Conservation (phyloP, 352 stramenopile species). For the Pythium plurisporium region DNA sequence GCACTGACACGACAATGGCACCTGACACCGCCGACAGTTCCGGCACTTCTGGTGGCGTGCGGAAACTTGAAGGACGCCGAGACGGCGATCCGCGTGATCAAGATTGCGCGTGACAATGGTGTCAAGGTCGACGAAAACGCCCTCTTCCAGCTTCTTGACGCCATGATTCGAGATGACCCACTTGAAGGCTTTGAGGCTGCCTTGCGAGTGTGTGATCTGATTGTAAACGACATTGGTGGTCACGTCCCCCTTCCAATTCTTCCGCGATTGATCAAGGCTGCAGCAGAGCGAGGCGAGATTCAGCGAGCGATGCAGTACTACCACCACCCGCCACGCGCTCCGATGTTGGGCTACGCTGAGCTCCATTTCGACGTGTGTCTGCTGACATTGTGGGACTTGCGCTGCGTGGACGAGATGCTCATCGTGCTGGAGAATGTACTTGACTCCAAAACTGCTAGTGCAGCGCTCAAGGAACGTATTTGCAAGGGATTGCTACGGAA, state of each 20-base stretch:
- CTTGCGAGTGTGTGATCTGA: slow-evolving; percentile 49
- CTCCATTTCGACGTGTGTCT: slow-evolving; percentile 68
- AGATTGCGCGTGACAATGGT: slow-evolving; percentile 5
- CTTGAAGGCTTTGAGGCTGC: slow-evolving; percentile 43
- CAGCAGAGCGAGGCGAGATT: slow-evolving; percentile 45
- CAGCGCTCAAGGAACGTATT: slow-evolving; percentile 44
- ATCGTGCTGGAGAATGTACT: slow-evolving; percentile 52
- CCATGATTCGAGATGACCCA: slow-evolving; percentile 49
- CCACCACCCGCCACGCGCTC: slow-evolving; percentile 28
- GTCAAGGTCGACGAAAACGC: slow-evolving; percentile 14
- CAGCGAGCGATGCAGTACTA: slow-evolving; percentile 68
- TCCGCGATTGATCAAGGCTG: slow-evolving; percentile 53
- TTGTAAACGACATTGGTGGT: slow-evolving; percentile 32
- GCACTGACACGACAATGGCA: slow-evolving; percentile 1
- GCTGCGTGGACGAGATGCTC: slow-evolving; percentile 46
- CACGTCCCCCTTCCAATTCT: slow-evolving; percentile 53
- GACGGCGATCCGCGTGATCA: slow-evolving; percentile 13
- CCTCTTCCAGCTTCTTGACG: slow-evolving; percentile 58
- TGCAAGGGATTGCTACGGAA: slow-evolving; percentile 62
- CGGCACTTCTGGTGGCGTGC: slow-evolving; percentile 20
- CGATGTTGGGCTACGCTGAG: slow-evolving; percentile 45
- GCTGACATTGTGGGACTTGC: slow-evolving; percentile 45
- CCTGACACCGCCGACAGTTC: slow-evolving; percentile 14
- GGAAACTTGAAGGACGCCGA: slow-evolving; percentile 14
- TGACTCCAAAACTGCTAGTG: slow-evolving; percentile 28